A percentile compares a stretch with the other conserved stretches of the same genome.
phyloP scores from a whole-genome alignment of 2,329 filamentous ascomycete genomes.

The Cercospora nicotianae region DNA sequence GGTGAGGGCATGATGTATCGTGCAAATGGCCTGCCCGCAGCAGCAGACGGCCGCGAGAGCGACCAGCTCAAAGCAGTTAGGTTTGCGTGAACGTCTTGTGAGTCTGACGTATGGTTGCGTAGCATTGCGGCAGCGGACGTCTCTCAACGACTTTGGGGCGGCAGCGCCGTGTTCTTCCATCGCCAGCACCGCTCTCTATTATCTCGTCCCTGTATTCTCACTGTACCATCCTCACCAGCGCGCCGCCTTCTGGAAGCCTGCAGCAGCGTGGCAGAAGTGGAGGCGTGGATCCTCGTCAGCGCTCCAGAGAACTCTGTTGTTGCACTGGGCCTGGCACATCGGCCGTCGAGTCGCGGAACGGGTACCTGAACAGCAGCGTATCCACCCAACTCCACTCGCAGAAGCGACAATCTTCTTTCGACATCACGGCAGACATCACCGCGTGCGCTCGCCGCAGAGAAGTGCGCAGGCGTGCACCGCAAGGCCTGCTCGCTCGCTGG shows the following conservation, averaged over 20 bases:
- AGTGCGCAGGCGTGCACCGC: background rate
- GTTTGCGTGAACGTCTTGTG: background rate
- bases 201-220: background rate
- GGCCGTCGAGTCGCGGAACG: background rate
- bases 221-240: background rate
- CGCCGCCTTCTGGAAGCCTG: background rate
- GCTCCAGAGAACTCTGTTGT: conserved; percentile 8
- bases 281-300: conserved; percentile 5
- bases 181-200: background rate
- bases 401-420: conserved; percentile 13
- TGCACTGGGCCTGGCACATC: conserved; percentile 3
- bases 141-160: conserved; percentile 6
- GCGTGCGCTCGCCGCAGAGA: background rate
- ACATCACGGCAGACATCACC: conserved; percentile 8
- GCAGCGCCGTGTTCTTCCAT: background rate
- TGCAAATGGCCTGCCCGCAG: background rate
- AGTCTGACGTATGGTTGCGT: conserved; percentile 1
- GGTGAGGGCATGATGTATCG: background rate
- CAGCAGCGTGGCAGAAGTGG: background rate
- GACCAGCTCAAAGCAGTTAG: conserved; percentile 6
- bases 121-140: conserved; percentile 3
- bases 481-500: background rate
- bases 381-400: conserved; percentile 9
- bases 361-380: conserved; percentile 14
- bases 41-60: background rate